Percentiles rank a stretch among this genome's conserved stretches.
Evolutionary conservation across 257 asterid species (phyloP).

Genomic region (Nicotiana tomentosiformis): DNA sequence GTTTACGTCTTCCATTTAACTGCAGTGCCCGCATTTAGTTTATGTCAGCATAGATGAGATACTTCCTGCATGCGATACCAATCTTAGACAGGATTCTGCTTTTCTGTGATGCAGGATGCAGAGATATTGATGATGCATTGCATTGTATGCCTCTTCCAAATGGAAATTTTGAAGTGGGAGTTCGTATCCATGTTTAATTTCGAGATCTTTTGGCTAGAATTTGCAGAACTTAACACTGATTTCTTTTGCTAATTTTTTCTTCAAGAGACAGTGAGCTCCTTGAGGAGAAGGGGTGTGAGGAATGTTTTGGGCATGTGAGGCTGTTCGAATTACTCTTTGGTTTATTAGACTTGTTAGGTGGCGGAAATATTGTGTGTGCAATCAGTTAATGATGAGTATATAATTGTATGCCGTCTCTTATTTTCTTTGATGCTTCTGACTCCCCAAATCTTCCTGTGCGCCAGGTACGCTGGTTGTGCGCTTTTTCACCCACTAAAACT

Average conservation of each 20-base stretch:
- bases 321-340: background rate
- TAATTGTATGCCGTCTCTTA: background rate
- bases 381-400: background rate
- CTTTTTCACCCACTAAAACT: background rate
- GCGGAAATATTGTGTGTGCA: background rate
- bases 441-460: background rate
- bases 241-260: background rate
- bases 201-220: background rate
- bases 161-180: constrained; percentile 98
- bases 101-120: constrained; percentile 69
- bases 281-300: background rate
- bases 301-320: background rate
- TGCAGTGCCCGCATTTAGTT: background rate
- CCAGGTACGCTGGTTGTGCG: background rate
- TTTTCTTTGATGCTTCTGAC: background rate
- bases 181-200: constrained; percentile 67
- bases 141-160: constrained; percentile 82
- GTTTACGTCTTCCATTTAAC: background rate
- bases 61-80: background rate
- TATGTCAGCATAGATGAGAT: background rate
- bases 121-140: constrained; percentile 96
- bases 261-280: background rate
- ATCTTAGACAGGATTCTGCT: constrained; percentile 8
- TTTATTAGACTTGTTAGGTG: background rate
- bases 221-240: background rate